Evolutionary conservation across 306 rosid genomes (phyloP), one percentile per base, ranked within the genome.

Genomic region (Cicer pinnatifidum): DNA sequence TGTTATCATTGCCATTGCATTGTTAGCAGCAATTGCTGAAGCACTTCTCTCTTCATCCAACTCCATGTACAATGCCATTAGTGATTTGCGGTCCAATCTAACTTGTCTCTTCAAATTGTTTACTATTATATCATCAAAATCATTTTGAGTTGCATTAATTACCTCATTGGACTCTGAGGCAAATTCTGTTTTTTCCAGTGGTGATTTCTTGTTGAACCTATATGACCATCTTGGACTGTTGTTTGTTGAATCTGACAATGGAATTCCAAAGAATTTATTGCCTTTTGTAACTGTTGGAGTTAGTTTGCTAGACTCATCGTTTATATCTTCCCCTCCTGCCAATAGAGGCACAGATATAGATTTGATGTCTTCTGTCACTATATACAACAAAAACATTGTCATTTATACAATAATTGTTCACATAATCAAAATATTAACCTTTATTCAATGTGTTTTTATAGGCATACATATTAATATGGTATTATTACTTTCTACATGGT

Each of bases 1-100:
- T 7, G 99, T 95, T 79, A 95, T 95, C 99, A 95, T 95, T 11
- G 99, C 97, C 99, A 95, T 91, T n/a, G 99, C 99, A 10, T 95
- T 90, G 85, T 91, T 90, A 0, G 97, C 99, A 17, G 99, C 99
- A 40, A 91, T 81, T 6, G 97, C 97, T 3, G 97, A 83, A 68
- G 99, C 99, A 16, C 91, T 95, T 79, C 99, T 88, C 72, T 95
- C 99, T 83, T 95, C 97, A 9, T 95, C 99, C 4, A 95, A 84
- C 75, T 95, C 99, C 96, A 91, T 88, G 85, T 89, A 91, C 63
- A 95, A 71, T 9, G 82, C 96, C 90, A 88, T 86, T 19, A 91
- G 87, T 10, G 96, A 91, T 71, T 89, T 94, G 3, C 89, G 82
- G 69, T 94, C 98, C 81, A 91, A 73, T 8, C 88, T 90, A 66